Evolutionary conservation across 805 yeast genomes (phyloP).

Genomic region (Candida insectalens): DNA sequence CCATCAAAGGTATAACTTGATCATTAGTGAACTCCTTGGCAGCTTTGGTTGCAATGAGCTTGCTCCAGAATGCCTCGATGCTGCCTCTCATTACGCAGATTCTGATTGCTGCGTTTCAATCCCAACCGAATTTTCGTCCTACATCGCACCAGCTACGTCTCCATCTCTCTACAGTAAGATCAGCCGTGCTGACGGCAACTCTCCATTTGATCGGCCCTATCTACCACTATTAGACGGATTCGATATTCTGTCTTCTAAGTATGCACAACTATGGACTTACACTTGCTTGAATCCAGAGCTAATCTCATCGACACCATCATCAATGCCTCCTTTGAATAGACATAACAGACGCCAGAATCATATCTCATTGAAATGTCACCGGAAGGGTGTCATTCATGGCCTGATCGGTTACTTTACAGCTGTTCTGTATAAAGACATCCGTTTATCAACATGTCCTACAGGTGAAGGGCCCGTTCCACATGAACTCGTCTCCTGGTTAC

Average conservation of each 20-base stretch:
- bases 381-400: conserved; percentile 58
- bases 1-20: conserved; percentile 35
- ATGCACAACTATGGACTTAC: conserved; percentile 53
- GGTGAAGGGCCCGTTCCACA: conserved; percentile 26
- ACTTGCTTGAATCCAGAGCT: conserved; percentile 29
- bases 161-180: conserved; percentile 38
- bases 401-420: conserved; percentile 70
- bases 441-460: conserved; percentile 40
- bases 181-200: conserved; percentile 3
- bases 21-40: conserved; percentile 78
- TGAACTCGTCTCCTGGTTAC: conserved; percentile 58
- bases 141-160: conserved; percentile 56
- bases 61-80: conserved; percentile 68
- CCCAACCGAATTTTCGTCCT: conserved; percentile 51
- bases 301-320: too few species aligned
- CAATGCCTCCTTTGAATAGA: conserved; percentile 4
- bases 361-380: conserved; percentile 30
- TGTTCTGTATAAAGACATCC: conserved; percentile 48
- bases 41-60: conserved; percentile 91
- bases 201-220: conserved; percentile 15
- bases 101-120: conserved; percentile 45
- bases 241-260: conserved; percentile 35
- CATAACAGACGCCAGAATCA: conserved; percentile 17
- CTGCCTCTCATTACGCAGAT: conserved; percentile 31
- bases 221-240: conserved; percentile 23